Percentiles rank a stretch among this genome's conserved stretches.
These are phyloP conservation scores for Tricladium varicosporioides DNA, from an alignment of 2,329 filamentous ascomycete species.

Conservation along the genomic window DNA sequence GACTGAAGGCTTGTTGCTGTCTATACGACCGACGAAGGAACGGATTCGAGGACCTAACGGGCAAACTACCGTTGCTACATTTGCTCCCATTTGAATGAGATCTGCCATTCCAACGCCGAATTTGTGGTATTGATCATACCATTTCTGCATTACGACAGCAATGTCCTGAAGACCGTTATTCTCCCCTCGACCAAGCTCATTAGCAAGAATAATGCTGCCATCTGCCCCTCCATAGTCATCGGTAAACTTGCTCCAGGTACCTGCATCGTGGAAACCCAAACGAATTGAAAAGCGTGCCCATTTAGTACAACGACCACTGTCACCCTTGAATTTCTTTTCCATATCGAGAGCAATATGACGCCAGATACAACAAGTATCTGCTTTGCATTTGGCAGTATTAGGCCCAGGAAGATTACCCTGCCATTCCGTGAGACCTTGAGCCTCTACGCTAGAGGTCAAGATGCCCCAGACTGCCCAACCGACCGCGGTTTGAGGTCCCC, in stretches of 20 bases:
- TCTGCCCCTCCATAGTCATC: conserved; percentile 42
- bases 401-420: conserved; percentile 5
- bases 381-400: conserved; percentile 1
- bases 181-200: conserved; percentile 39
- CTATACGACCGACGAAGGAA: conserved; percentile 50
- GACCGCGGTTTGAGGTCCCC: conserved; percentile 7
- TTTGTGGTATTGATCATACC: conserved; percentile 37
- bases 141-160: conserved; percentile 36
- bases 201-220: conserved; percentile 42
- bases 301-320: conserved; percentile 37
- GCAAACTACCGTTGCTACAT: conserved; percentile 39
- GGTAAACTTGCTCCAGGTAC: conserved; percentile 40
- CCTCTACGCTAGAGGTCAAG: too few relatives aligned
- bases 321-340: conserved; percentile 12
- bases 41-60: conserved; percentile 51
- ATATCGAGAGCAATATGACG: conserved; percentile 16
- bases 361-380: conserved; percentile 21
- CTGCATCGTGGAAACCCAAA: conserved; percentile 49
- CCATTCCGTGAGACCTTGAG: conserved; percentile 6
- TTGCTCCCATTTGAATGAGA: conserved; percentile 48
- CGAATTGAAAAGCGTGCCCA: conserved; percentile 45
- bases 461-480: conserved; percentile 12
- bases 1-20: conserved; percentile 41
- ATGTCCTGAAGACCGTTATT: conserved; percentile 49
- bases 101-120: conserved; percentile 50